Evolutionary conservation across 345 rosid species (phyloP).

Genomic region (Noccaea caerulescens): DNA sequence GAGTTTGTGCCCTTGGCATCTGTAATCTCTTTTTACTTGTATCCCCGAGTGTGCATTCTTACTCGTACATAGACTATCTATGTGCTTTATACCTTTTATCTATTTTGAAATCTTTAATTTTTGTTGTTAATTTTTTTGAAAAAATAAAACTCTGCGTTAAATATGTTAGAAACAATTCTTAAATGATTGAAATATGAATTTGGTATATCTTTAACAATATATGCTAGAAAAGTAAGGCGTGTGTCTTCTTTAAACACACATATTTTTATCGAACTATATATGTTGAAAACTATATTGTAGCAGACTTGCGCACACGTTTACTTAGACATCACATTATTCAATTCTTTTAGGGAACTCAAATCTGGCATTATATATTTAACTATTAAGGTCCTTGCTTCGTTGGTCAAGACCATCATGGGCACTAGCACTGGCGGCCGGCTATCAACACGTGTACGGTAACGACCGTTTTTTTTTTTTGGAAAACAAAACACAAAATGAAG

Average conservation of each 20-base stretch:
- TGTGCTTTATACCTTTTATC: neutral
- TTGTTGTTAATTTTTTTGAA: neutral
- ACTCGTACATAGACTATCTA: neutral
- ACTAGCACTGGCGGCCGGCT: neutral
- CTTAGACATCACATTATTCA: no score
- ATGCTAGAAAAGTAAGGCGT: neutral
- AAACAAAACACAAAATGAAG: no score
- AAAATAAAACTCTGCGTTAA: no score
- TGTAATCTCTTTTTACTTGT: neutral
- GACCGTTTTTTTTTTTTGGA: no score
- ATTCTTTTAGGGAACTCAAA: no score
- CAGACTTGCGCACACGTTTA: constrained; percentile 4
- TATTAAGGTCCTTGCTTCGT: neutral
- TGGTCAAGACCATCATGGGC: neutral
- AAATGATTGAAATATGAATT: neutral
- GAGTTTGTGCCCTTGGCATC: constrained; percentile 29
- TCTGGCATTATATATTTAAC: no score
- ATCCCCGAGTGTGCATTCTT: neutral
- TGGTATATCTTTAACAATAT: neutral
- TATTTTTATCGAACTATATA: neutral
- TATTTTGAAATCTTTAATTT: neutral
- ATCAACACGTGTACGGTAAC: constrained; percentile 1
- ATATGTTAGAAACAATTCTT: neutral
- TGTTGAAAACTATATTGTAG: constrained; percentile 5
- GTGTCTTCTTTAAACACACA: neutral